Evolutionary conservation across 345 rosid species (phyloP), one percentile per base, ranked within the genome.

Genomic region (Lumnitzera racemosa): DNA sequence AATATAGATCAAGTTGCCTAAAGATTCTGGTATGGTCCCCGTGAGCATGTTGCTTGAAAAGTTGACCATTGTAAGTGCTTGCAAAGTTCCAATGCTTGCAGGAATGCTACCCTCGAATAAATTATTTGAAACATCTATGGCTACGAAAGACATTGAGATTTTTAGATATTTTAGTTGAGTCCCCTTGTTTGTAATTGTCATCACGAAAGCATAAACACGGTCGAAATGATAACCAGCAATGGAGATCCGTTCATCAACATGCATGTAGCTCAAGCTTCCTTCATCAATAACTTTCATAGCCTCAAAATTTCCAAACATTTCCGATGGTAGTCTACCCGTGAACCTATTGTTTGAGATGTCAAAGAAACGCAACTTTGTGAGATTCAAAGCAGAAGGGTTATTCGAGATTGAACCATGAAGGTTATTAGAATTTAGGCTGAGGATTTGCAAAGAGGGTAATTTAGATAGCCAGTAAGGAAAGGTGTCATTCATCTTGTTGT

Each of bases 401-500:
- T 25, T 5, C 14, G 20, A 5, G 55, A 52, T 52, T 25, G 20
- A 23, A 7, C 55, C 55, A 5, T 52, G 20, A 12, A 52, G 25
- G 13, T 11, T 11, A 16, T 52, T 52, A 52, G 55, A 52, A 14
- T 14, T 52, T n/a, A 52, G 24, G 23, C 11, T 23, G 2, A 52
- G 17, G 25, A 52, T 16, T 25, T 52, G 20, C 23, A 52, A 25
- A 52, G 12, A 17, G 2, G 55, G 25, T 10, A 52, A 13, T 16
- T 16, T 5, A 23, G 17, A 2, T 10, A 52, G 25, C 55, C 55
- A 52, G 55, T 15, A 16, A 11, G 55, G 55, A 25, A 52, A 52
- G 25, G 55, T 52, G 55, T 52, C 55, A 9, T 52, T 52, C 23
- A 52, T 52, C 55, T 15, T 10, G 24, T 52, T 52, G 20, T 52